Evolutionary conservation across 805 yeast species (phyloP), one percentile per base, ranked within the genome.

Genomic region (Candida yuanshanica): DNA sequence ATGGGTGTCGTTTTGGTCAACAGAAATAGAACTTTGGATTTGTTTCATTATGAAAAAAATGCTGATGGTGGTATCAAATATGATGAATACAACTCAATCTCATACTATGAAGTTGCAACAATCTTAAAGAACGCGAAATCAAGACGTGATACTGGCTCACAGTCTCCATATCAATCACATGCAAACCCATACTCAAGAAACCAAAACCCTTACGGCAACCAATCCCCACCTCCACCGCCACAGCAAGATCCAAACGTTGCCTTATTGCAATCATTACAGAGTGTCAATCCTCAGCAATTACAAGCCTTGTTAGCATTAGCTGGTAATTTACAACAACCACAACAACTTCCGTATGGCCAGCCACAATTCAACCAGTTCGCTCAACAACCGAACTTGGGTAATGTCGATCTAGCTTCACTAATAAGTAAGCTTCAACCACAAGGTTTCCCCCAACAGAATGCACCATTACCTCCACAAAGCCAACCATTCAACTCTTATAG

Each of bases 81-180:
- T 59, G 95, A 88, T 53, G 96, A 89, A 55, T 89, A 88, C 55
- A 72, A 82, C 4, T 74, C 76, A 36, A 69, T 88, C n/a, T 78
- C 80, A 4, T 65, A 79, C 9, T 76, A 77, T 29, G 82, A 77
- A 34, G 90, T 90, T 0, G 72, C 81, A 12, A 78, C 77, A 36
- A 62, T 83, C 17, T 49, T 82, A n/a, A 51, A 60, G 4, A 69
- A 67, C 42, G 72, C 72, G 5, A 74, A 56, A 53, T 27, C 52
- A 46, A 20, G 55, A 52, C 17, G 24, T 49, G 41, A 27, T 10
- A n/a, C 34, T 18, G n/a, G 20, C 5, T 7, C 34, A 16, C 17
- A 32, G 9, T 17, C 23, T 32, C 23, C 39, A n/a, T 22, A 16
- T 25, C 21, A 25, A 9, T 16, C 12, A 7, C 26, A 20, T 21